These are phyloP conservation scores for Harringtonia lauricola DNA, from an alignment of 2,329 filamentous ascomycete genomes.

Conservation along the genomic window DNA sequence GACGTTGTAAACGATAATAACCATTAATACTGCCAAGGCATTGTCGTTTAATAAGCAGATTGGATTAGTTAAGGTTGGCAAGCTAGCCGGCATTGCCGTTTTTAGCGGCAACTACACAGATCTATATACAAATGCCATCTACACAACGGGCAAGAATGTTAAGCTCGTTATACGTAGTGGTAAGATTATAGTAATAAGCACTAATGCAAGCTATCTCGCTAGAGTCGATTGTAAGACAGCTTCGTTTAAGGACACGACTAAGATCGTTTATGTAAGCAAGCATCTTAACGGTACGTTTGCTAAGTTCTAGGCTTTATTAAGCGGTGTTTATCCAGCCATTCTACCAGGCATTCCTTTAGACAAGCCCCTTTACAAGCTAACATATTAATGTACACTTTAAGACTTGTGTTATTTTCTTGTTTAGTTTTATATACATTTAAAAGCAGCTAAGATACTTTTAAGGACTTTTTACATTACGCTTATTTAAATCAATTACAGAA, in stretches of 20 bases:
- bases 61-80: slow-evolving; percentile 29
- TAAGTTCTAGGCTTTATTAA: slow-evolving; percentile 11
- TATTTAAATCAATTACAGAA: too few relatives aligned
- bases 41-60: slow-evolving; percentile 25
- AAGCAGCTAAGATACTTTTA: too few relatives aligned
- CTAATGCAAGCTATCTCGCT: slow-evolving; percentile 4
- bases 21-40: slow-evolving; percentile 28
- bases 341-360: slow-evolving; percentile 6
- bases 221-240: slow-evolving; percentile 11
- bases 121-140: slow-evolving; percentile 15
- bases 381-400: too few relatives aligned
- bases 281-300: slow-evolving; percentile 14
- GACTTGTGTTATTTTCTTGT: too few relatives aligned
- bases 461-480: too few relatives aligned
- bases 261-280: slow-evolving; percentile 14
- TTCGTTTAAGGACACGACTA: slow-evolving; percentile 10
- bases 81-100: slow-evolving; percentile 30
- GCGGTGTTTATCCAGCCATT: slow-evolving; percentile 15
- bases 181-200: slow-evolving; percentile 12
- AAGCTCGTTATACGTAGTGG: slow-evolving; percentile 19
- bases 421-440: too few relatives aligned
- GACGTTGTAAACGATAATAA: slow-evolving; percentile 24
- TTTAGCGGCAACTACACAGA: slow-evolving; percentile 14
- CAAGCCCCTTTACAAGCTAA: slow-evolving; percentile 15
- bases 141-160: slow-evolving; percentile 12